Conservation (phyloP, 177 flowering plant genomes). For the Vitis hybrid region DNA sequence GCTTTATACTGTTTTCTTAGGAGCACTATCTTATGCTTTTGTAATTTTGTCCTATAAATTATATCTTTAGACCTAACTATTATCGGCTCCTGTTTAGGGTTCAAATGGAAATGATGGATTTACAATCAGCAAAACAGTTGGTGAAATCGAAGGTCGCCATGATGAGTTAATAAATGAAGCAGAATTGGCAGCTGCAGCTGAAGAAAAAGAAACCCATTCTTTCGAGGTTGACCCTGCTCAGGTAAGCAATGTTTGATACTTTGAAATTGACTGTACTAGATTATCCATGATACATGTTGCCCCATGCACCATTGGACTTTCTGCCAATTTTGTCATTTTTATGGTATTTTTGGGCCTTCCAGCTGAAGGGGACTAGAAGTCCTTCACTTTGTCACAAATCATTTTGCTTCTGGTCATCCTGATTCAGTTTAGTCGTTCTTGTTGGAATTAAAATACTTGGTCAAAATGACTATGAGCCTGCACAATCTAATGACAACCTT, state of each 20-base stretch:
- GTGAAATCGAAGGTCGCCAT: slow-evolving; percentile 70
- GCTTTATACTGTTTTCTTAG: too few species aligned
- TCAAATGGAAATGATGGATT: slow-evolving; percentile 58
- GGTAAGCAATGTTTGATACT: slow-evolving; percentile 34
- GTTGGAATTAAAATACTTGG: neutral
- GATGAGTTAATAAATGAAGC: slow-evolving; percentile 77
- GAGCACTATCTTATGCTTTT: too few species aligned
- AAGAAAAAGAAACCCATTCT: slow-evolving; percentile 92
- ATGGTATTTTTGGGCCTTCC: neutral
- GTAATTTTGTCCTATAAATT: too few species aligned
- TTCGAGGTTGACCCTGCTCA: slow-evolving; percentile 94
- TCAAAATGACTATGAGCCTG: too few species aligned
- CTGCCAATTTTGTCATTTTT: neutral
- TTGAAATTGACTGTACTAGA: neutral
- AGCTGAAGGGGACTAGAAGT: neutral
- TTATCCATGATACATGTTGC: neutral
- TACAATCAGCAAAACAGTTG: slow-evolving; percentile 66
- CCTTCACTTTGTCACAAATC: neutral
- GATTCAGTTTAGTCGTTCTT: neutral
- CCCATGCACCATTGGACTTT: neutral
- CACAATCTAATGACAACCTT: too few species aligned
- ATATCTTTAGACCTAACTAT: too few species aligned
- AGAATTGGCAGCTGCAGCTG: slow-evolving; percentile 85
- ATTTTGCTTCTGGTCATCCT: neutral
- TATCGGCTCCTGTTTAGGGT: slow-evolving; percentile 11